Base-by-base conservation (phyloP, 2,329 filamentous ascomycete genomes). In the Botrytis tulipae region DNA sequence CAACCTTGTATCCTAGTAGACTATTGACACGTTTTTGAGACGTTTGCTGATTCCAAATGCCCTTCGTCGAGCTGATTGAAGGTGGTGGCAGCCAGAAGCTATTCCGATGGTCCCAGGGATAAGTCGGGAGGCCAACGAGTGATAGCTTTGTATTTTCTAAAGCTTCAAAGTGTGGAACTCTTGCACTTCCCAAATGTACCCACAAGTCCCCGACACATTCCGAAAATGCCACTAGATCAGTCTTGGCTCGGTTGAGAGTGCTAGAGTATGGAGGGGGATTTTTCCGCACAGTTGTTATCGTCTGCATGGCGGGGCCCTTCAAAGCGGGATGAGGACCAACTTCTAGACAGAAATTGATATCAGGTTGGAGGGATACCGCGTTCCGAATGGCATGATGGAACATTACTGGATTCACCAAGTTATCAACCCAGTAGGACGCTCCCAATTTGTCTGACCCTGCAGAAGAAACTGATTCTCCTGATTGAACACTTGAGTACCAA, bases 371-470 rank as follows among this genome's bases (percentile, higher is more conserved):
- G 20, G 67, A 35, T 63, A 76, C 65, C 7, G 76, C 73, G 32
- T 6, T 14, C 42, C 71, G 67, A 6, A 87, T 74, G 0, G 84
- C 85, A 9, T 79, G 76, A 14, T 81, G 76, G 74, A 85, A 87
- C 9, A 82, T 78, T 14, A 87, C 86, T 1, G 82, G 73, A 2
- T 77, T 76, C 0, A 78, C 72, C 76, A 87, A 78, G 70, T 87
- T 87, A 3, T 80, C 76, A 18, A 67, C 69, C 78, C 78, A 79
- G 59, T 79, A 79, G 16, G n/a, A 20, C 2, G 60, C 75, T 2
- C 48, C 66, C 22, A 78, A 74, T 63, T 40, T 71, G 61, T 51
- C 74, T 3, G n/a, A 16, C 14, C 14, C n/a, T 6, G 8, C 51
- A 32, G n/a, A 57, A 57, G n/a, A 57, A 8, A 57, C 9, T 9